Conservation (phyloP, 2,329 filamentous ascomycete species). For the Fusarium coffeatum region DNA sequence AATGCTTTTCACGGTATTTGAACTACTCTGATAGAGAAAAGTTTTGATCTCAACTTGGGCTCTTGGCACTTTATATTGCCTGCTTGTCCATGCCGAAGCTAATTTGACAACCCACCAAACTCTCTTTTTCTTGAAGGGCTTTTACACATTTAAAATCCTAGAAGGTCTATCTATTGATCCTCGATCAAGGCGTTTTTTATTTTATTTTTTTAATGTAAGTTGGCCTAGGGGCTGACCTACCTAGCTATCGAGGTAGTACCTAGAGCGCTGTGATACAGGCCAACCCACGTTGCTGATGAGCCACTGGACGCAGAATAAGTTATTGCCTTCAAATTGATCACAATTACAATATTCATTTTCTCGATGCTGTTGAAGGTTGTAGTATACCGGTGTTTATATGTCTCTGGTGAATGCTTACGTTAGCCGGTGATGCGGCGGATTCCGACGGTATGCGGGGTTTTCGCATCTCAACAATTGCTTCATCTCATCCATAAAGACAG, state of each 20-base stretch:
- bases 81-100: not conserved
- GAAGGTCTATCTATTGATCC: not conserved
- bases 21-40: not conserved
- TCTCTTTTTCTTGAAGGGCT: not conserved
- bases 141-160: not conserved
- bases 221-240: not conserved
- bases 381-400: not conserved
- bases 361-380: not conserved
- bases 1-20: not conserved
- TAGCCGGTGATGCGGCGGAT: conserved; percentile 1
- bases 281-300: not conserved
- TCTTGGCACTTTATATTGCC: not conserved
- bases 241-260: not conserved
- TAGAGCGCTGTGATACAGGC: not conserved
- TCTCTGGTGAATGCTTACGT: conserved; percentile 4
- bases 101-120: not conserved
- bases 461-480: not conserved
- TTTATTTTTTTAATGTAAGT: not conserved
- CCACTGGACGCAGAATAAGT: not conserved
- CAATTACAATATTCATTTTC: not conserved
- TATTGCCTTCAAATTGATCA: accelerated
- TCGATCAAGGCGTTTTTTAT: not conserved
- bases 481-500: not conserved
- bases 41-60: not conserved
- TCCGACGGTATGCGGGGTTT: conserved; percentile 27